Evolutionary conservation across 176 grass and related monocot genomes (phyloP).

Genomic region (Phragmites australis): DNA sequence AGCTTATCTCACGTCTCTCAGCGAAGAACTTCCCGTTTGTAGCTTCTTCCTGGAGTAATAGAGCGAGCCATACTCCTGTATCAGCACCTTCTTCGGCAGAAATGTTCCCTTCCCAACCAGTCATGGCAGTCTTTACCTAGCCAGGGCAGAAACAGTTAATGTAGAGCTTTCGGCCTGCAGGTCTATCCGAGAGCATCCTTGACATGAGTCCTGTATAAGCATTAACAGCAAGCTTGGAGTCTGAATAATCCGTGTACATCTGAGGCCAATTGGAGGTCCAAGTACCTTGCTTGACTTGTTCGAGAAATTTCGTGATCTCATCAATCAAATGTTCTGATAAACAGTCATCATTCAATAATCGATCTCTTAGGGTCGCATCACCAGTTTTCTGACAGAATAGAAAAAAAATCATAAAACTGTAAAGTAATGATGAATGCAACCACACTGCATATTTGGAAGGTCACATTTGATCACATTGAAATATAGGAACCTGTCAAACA

Average conservation of each 20-base stretch:
- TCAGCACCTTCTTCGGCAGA: constrained; percentile 81
- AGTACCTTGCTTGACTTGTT: constrained; percentile 60
- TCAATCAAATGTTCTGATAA: constrained; percentile 79
- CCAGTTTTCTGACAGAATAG: constrained; percentile 59
- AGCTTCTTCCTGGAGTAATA: constrained; percentile 47
- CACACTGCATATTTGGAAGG: neutral
- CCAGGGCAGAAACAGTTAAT: constrained; percentile 95
- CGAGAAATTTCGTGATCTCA: constrained; percentile 63
- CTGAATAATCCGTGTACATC: constrained; percentile 85
- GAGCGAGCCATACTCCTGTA: constrained; percentile 68
- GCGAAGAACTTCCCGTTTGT: constrained; percentile 76
- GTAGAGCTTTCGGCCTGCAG: constrained; percentile 66
- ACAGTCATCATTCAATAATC: constrained; percentile 50
- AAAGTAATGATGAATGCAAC: neutral
- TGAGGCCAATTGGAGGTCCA: constrained; percentile 75
- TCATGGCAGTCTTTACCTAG: constrained; percentile 95
- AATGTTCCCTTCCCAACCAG: constrained; percentile 88
- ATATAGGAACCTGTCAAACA: neutral
- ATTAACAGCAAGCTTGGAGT: constrained; percentile 92
- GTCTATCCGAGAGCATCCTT: constrained; percentile 40
- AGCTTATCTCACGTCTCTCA: constrained; percentile 79
- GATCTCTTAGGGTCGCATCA: constrained; percentile 58
- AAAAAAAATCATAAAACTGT: neutral
- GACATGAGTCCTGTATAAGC: constrained; percentile 65
- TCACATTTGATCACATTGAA: neutral